Evolutionary conservation across 495 filamentous ascomycete genomes (phyloP), one percentile per base, ranked within the genome.

Genomic region (Aspergillus nidulans): DNA sequence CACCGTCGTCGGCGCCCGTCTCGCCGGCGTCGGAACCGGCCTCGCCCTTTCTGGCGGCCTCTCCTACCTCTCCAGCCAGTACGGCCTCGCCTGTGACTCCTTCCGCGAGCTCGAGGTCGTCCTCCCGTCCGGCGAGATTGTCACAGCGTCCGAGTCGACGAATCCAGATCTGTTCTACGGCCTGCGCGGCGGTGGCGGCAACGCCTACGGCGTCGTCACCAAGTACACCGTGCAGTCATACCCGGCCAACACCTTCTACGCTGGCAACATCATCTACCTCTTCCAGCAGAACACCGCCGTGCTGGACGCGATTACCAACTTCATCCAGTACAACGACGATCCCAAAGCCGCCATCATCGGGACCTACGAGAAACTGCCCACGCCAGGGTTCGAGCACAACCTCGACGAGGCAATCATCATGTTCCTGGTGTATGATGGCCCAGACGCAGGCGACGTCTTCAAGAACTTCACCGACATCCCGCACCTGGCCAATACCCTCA

Each of bases 321-420:
- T 55, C 23, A 48, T 55, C 34, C n/a, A n/a, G 20, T 23, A 55
- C 52, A 55, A 55, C 43, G 7, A 28, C 2, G 52, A 55, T 24
- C 52, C 52, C 52, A 55, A 55, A 24, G 52, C 44, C 20, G 52
- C 52, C 12, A 55, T 55, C 34, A 55, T 55, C 44, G 52, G 52
- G 15, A 55, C 52, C 0, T 55, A 55, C 52, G 49, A 48, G 52
- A 55, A 55, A 13, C 44, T 55, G 1, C 44, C 44, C 4, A 55
- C 52, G 1, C 52, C 52, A 0, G 52, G 36, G 1, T 16, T 55
- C 0, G 34, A 26, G 9, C 43, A 48, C 1, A 55, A 55, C 15
- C 52, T 55, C 42, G 52, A 55, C 44, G 52, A 55, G 15, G 30
- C 42, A 5, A 55, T 55, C 43, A 21, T 55, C 30, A 39, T 55